Evolutionary conservation across 192 early-diverging fungal species (phyloP), one percentile per base, ranked within the genome.

Genomic region (Backusella morwellensis): DNA sequence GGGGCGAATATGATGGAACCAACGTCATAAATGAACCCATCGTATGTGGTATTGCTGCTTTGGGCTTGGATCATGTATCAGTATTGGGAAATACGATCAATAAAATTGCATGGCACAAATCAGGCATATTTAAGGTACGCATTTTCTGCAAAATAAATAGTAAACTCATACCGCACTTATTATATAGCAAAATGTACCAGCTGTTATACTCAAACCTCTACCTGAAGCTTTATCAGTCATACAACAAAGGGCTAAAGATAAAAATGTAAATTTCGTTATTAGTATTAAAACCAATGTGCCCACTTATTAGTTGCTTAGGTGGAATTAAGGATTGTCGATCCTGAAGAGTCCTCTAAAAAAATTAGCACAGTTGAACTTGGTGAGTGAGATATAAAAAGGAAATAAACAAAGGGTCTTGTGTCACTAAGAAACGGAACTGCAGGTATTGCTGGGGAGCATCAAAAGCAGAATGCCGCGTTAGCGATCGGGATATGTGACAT

Each of bases 381-480:
- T 87, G 56, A 59, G 12, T 40, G n/a, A 21, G 7, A 63, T 1
- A 42, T 32, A 36, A 34, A 6, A 19, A 59, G 0, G 3, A 17
- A 11, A 19, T 12, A 19, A 8, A 23, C 5, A 56, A 8, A n/a
- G 2, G 2, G 32, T 54, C 6, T 59, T 12, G 0, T 6, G 0
- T 26, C 7, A 11, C 12, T 26, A 26, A 26, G 4, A 14, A 12
- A 12, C 76, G 69, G 6, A 76, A 91, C 68, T 3, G 74, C 90
- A 82, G 97, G 97, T 2, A 84, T 98, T 47, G 78, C 90, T 4
- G 97, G 96, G 34, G 83, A 80, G 15, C 96, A 99, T 82, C 97
- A 99, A 83, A 84, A 84, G 17, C 82, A 88, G 32, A 99, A 99
- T 83, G 96, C 96, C 1, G 88, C 93, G 6, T 72, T 96, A 29